These are phyloP conservation scores for Novymonas esmeraldas DNA, from an alignment of 208 protist genomes.

Conservation along the genomic window DNA sequence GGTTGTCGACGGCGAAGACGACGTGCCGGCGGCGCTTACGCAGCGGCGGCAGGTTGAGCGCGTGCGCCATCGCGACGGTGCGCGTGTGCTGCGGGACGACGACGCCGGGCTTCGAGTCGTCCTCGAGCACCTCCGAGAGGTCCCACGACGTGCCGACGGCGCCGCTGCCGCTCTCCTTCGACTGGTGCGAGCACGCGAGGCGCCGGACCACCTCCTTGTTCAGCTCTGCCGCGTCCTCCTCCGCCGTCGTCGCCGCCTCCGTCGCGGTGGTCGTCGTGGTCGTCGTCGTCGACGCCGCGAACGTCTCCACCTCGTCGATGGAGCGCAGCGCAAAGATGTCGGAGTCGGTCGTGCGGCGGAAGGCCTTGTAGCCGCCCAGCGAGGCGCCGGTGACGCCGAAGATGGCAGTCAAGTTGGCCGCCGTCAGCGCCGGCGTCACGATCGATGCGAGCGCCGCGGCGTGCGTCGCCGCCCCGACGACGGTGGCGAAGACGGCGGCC, in stretches of 20 bases:
- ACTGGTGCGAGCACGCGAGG: constrained; percentile 25
- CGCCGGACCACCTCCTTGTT: constrained; percentile 24
- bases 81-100: constrained; percentile 71
- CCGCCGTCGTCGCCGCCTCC: background rate
- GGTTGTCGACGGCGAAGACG: constrained; percentile 63
- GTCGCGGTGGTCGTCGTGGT: background rate
- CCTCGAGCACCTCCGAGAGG: constrained; percentile 53
- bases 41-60: constrained; percentile 33
- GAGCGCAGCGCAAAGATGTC: constrained; percentile 70
- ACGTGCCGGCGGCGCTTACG: constrained; percentile 53
- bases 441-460: constrained; percentile 62
- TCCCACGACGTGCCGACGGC: constrained; percentile 20
- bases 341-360: constrained; percentile 66
- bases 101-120: constrained; percentile 46
- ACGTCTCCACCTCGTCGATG: constrained; percentile 67
- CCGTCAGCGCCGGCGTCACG: constrained; percentile 69
- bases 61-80: constrained; percentile 58
- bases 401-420: constrained; percentile 67
- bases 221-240: constrained; percentile 19
- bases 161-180: constrained; percentile 11
- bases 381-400: constrained; percentile 74
- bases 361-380: constrained; percentile 75
- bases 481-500: constrained; percentile 46
- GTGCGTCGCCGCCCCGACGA: constrained; percentile 74
- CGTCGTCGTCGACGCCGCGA: constrained; percentile 22